Percentiles rank a stretch among this genome's conserved stretches.
Conservation (phyloP, 495 filamentous ascomycete genomes). For the Aspergillus coremiiformis region DNA sequence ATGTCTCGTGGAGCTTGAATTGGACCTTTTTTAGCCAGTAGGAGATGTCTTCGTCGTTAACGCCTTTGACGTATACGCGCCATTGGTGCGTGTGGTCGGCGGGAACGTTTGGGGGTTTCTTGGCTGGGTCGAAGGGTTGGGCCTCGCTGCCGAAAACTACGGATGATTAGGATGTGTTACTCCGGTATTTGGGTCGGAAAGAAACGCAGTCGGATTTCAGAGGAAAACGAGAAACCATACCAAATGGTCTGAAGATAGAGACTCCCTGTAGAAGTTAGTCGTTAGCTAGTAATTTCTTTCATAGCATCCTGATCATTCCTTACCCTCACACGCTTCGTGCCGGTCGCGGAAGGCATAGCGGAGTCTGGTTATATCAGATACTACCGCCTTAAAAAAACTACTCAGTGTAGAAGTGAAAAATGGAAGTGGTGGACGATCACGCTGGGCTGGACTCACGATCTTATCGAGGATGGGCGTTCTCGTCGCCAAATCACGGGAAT, state of each 20-base stretch:
- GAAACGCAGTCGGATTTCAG: neutral
- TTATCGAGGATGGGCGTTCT: neutral
- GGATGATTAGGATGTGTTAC: slow-evolving; percentile 4
- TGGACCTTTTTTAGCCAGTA: slow-evolving; percentile 96
- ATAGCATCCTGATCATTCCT: slow-evolving; percentile 9
- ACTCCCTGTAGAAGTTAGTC: slow-evolving; percentile 44
- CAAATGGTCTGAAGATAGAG: slow-evolving; percentile 69
- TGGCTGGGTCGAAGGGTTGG: slow-evolving; percentile 61
- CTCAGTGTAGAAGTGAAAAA: neutral
- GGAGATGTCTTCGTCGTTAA: slow-evolving; percentile 79
- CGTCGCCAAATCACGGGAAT: neutral
- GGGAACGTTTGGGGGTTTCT: slow-evolving; percentile 52
- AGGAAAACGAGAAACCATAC: slow-evolving; percentile 31
- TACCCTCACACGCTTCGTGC: slow-evolving; percentile 53
- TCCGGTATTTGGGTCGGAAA: neutral
- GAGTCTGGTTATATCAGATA: neutral
- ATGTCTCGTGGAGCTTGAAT: slow-evolving; percentile 96
- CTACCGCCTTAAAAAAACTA: too few relatives aligned
- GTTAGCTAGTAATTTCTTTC: slow-evolving; percentile 4
- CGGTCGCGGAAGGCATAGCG: slow-evolving; percentile 49
- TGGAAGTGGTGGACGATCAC: neutral
- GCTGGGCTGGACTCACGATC: neutral
- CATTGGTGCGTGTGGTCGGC: slow-evolving; percentile 90
- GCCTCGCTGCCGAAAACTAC: slow-evolving; percentile 73
- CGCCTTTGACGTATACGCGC: slow-evolving; percentile 83